Evolutionary conservation across 805 yeast genomes (phyloP), one percentile per base, ranked within the genome.

Genomic region (Scheffersomyces ergatensis): DNA sequence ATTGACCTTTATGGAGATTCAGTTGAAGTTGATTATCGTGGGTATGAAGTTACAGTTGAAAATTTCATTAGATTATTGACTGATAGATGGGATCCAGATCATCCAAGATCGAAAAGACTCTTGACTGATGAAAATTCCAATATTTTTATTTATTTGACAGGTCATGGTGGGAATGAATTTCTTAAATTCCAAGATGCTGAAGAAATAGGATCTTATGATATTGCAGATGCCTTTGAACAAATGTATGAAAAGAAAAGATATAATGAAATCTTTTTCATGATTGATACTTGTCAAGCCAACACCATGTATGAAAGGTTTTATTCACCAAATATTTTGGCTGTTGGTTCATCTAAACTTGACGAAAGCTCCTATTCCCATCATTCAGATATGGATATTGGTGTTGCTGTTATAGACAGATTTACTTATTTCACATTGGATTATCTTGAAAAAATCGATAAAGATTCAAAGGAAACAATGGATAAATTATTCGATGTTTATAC

Each of bases 121-220:
- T 67, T 90, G 45, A 89, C 98, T 0, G 98, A 93, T 67, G 97
- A 90, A 59, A 82, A 89, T 58, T 87, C 96, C 23, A 93, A 93
- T 60, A 89, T 93, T 37, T 87, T 93, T 62, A 85, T 93, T 20
- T 93, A 93, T 60, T 75, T 93, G 82, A 93, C 99, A 1, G 99
- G 99, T 18, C 99, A 93, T 63, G 99, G 99, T 18, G 99, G 99
- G 38, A 89, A 90, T 55, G 98, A 93, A 62, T 93, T 93, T 62
- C 76, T 93, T 54, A 93, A 93, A 64, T 93, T 93, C 62, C 99
- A 93, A 67, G 99, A 93, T 59, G 97, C 98, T 9, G 99, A 93
- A 61, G 99, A 93, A 56, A 89, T 93, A 43, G 89, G 96, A 2
- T 82, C 96, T 8, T 84, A 88, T 67, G 99, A 93, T 63, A 77